A percentile compares a stretch with the other conserved stretches of the same genome.
Evolutionary conservation across 108 stramenopile genomes (phyloP).

Genomic region (Pseudonitzschia multistriata): DNA sequence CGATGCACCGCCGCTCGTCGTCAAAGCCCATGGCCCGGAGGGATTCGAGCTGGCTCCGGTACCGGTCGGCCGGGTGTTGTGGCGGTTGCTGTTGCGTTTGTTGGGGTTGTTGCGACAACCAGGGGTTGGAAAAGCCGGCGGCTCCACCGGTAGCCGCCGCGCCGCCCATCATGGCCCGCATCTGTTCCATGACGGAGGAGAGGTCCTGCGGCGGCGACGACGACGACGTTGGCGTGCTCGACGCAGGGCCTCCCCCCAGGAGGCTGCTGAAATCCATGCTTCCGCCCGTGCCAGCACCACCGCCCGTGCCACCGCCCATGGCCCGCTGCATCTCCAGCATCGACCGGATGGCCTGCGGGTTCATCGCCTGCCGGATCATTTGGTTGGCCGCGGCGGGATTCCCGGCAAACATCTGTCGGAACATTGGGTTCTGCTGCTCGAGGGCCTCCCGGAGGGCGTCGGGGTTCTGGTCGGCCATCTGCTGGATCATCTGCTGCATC

Average conservation of each 20-base stretch:
- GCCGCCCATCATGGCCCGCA: constrained; percentile 25
- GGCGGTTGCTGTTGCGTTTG: constrained; percentile 12
- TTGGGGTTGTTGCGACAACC: constrained; percentile 10
- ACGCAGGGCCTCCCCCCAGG: constrained; percentile 9
- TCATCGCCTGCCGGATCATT: constrained; percentile 71
- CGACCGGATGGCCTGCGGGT: constrained; percentile 61
- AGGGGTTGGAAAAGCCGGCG: no score
- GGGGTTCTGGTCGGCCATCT: constrained; percentile 65
- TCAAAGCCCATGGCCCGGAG: constrained; percentile 89
- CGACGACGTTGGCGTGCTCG: neutral
- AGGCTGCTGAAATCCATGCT: neutral
- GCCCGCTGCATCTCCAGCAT: constrained; percentile 77
- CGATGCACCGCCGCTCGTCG: constrained; percentile 71
- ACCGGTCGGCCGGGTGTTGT: constrained; percentile 64
- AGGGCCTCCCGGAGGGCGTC: constrained; percentile 64
- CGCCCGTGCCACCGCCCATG: constrained; percentile 37
- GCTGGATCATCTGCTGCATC: constrained; percentile 66
- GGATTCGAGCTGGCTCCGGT: constrained; percentile 65
- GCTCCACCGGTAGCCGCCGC: constrained; percentile 20
- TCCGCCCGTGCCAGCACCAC: constrained; percentile 12
- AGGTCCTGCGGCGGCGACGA: constrained; percentile 19
- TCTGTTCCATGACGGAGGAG: constrained; percentile 22
- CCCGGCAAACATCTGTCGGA: constrained; percentile 71
- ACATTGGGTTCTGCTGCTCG: constrained; percentile 69
- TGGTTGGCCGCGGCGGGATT: constrained; percentile 52